A percentile compares a stretch with the other conserved stretches of the same genome.
Evolutionary conservation across 768 basidiomycete species (phyloP).

Genomic region (Suillus lakei): DNA sequence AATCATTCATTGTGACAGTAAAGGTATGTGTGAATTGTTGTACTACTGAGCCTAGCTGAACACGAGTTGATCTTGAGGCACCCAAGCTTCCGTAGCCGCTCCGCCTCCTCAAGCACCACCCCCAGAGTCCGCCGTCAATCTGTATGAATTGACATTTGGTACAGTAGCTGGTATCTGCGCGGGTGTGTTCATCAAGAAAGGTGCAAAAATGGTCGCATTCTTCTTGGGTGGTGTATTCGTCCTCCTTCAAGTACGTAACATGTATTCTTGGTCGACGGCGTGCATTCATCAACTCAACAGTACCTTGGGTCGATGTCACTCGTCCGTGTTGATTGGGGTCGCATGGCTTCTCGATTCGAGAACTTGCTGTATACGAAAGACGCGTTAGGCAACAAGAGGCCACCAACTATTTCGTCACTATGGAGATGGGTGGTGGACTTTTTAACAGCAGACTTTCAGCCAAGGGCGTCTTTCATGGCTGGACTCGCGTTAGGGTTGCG

Average conservation of each 20-base stretch:
- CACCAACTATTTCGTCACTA: slow-evolving; percentile 67
- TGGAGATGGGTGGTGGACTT: slow-evolving; percentile 79
- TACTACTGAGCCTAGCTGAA: slow-evolving; percentile 12
- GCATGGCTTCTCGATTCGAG: slow-evolving; percentile 69
- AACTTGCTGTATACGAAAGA: slow-evolving; percentile 71
- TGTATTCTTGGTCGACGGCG: not conserved
- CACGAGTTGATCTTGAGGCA: slow-evolving; percentile 14
- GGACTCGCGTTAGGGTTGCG: slow-evolving; percentile 84
- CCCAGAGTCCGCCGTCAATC: slow-evolving; percentile 74
- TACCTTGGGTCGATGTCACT: slow-evolving; percentile 78
- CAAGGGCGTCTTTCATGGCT: slow-evolving; percentile 84
- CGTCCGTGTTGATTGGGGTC: slow-evolving; percentile 83
- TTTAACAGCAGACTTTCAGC: slow-evolving; percentile 91
- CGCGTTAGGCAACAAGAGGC: slow-evolving; percentile 51
- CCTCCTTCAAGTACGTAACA: slow-evolving; percentile 74
- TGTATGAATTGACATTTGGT: slow-evolving; percentile 87
- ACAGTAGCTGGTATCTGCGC: slow-evolving; percentile 88
- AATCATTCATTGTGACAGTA: slow-evolving; percentile 59
- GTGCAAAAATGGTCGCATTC: slow-evolving; percentile 83
- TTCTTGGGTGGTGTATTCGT: slow-evolving; percentile 91
- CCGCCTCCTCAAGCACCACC: slow-evolving; percentile 42
- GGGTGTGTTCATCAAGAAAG: slow-evolving; percentile 95
- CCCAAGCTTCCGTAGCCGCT: slow-evolving; percentile 12
- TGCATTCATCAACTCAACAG: slow-evolving; percentile 44
- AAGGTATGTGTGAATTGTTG: slow-evolving; percentile 17